Evolutionary conservation across 1,284 basidiomycete genomes (phyloP), one percentile per base, ranked within the genome.

Genomic region (Microbotryum silenes-acaulis): DNA sequence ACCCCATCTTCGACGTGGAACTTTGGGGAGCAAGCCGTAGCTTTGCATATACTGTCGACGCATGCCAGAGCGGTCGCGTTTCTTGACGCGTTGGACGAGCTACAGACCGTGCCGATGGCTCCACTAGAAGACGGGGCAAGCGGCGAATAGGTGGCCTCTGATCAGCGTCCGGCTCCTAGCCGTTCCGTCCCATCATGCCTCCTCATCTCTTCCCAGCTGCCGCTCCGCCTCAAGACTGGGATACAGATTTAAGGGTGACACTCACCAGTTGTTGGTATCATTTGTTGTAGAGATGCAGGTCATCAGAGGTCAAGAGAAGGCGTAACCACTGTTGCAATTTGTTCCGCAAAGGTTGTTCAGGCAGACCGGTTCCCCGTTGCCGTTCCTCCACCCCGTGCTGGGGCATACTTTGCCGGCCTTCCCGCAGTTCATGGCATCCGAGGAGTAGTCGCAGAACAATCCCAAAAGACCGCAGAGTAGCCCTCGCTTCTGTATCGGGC

Each of bases 371-470:
- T 18, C 18, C 10, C 62, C 65, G 16, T 42, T 42, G 37, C 37
- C 37, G 37, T 42, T 42, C 37, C 37, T 42, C 37, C 37, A 42
- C 45, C 37, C 37, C 14, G 59, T 49, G 2, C 51, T 42, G 12
- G 59, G 31, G 60, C 65, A 67, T 7, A 57, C 51, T 12, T 55
- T 62, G 29, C 62, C 62, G 27, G 44, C 3, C 1, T 31, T 5
- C 23, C 65, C 65, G 60, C 65, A 64, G 59, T 62, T 64, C 51
- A 42, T 54, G 31, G 37, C 14, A 16, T 42, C 12, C 12, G 37
- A 42, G 12, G 37, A 42, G 16, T 18, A 42, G 37, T 42, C 12
- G 12, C 37, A 42, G 37, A 42, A 42, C 37, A 42, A 42, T 42
- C 12, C 37, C 12, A 42, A 18, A 42, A 42, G 37, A 42, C 37